Evolutionary conservation across 1,284 basidiomycete species (phyloP).

Genomic region (Ustilago sp.): DNA sequence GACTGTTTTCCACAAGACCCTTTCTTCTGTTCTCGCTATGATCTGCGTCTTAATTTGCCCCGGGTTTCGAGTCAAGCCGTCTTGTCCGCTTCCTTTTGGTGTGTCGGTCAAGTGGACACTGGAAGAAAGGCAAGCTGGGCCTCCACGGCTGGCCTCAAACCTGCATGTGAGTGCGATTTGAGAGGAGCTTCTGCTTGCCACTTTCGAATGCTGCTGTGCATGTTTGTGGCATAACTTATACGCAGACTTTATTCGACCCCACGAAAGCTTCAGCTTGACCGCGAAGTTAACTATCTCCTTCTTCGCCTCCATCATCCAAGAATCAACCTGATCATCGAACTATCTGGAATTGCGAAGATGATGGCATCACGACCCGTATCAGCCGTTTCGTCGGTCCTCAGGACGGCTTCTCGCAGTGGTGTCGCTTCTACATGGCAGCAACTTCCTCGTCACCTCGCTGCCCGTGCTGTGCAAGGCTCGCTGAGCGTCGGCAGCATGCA

Average conservation of each 20-base stretch:
- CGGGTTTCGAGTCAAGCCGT: conserved; percentile 13
- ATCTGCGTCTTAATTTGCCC: neutral
- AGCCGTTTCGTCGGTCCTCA: conserved; percentile 28
- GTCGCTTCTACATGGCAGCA: conserved; percentile 13
- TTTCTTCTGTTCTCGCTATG: neutral
- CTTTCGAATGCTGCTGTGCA: neutral
- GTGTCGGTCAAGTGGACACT: conserved; percentile 20
- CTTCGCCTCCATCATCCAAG: conserved; percentile 10
- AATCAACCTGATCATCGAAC: neutral
- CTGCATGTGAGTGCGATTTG: conserved; percentile 12
- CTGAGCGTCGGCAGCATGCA: conserved; percentile 4
- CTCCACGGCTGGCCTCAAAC: conserved; percentile 20
- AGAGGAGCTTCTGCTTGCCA: neutral
- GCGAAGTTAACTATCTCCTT: neutral
- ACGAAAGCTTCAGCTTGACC: conserved; percentile 3
- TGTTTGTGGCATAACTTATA: neutral
- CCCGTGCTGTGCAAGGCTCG: conserved; percentile 4
- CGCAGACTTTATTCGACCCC: neutral
- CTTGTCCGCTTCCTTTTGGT: conserved; percentile 14
- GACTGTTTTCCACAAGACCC: conserved; percentile 18
- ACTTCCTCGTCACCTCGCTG: conserved; percentile 28
- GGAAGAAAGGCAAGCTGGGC: conserved; percentile 9
- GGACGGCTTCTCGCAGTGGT: conserved; percentile 26
- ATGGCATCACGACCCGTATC: conserved; percentile 31
- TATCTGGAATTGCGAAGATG: conserved; percentile 12